phyloP scores from a whole-genome alignment of 805 yeast species.

The Lipomyces lipofer region DNA sequence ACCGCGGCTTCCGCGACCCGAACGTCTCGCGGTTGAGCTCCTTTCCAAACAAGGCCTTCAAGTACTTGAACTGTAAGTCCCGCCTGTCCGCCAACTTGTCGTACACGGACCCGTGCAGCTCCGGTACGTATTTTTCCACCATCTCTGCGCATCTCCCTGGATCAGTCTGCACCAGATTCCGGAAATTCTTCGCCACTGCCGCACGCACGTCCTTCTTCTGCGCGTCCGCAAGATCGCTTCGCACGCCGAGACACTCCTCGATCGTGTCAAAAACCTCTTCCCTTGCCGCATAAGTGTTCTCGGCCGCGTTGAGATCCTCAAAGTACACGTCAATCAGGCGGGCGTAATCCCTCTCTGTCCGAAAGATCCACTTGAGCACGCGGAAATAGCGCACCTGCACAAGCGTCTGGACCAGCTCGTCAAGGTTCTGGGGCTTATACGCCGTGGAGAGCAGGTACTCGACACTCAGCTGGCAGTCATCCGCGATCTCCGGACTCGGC shows the following conservation, averaged over 20 bases:
- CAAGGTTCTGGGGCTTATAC: slow-evolving; percentile 59
- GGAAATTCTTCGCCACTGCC: slow-evolving; percentile 20
- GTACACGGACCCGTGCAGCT: slow-evolving; percentile 22
- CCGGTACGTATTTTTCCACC: slow-evolving; percentile 25
- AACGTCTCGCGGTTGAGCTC: slow-evolving; percentile 17
- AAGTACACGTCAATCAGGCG: slow-evolving; percentile 46
- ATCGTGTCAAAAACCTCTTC: slow-evolving; percentile 29
- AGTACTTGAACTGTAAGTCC: slow-evolving; percentile 24
- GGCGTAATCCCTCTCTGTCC: slow-evolving; percentile 52
- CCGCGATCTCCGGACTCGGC: slow-evolving; percentile 42
- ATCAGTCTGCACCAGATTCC: slow-evolving; percentile 26
- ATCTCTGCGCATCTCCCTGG: slow-evolving; percentile 25
- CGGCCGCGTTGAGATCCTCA: slow-evolving; percentile 16
- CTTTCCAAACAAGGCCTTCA: slow-evolving; percentile 22
- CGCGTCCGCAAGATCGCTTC: slow-evolving; percentile 17
- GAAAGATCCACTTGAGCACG: slow-evolving; percentile 60
- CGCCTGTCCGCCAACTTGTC: slow-evolving; percentile 17
- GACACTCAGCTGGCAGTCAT: slow-evolving; percentile 74
- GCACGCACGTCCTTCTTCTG: slow-evolving; percentile 23
- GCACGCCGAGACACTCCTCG: slow-evolving; percentile 24
- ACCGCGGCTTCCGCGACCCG: slow-evolving; percentile 5
- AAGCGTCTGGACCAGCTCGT: slow-evolving; percentile 51
- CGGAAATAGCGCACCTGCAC: slow-evolving; percentile 56
- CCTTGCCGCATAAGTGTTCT: slow-evolving; percentile 6
- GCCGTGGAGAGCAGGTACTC: slow-evolving; percentile 68